phyloP scores from a whole-genome alignment of 139 green algal species.

The Coelastrella sp. region DNA sequence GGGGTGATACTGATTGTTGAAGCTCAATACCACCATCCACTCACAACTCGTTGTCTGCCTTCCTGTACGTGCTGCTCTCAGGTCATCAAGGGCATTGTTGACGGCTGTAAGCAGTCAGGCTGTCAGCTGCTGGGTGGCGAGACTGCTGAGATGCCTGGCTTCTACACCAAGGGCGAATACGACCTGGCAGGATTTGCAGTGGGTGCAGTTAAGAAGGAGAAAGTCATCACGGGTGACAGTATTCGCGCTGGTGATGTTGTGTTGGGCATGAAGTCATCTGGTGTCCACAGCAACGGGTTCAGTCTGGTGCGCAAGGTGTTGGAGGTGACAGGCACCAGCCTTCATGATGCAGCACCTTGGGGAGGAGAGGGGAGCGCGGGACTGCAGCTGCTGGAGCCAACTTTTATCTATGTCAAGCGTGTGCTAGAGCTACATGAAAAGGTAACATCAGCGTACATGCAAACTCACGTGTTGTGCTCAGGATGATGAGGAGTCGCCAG shows the following conservation, averaged over 20 bases:
- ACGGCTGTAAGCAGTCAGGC: conserved; percentile 91
- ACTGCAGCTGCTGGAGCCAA: conserved; percentile 72
- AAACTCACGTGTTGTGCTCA: too few relatives aligned
- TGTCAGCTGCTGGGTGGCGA: conserved; percentile 95
- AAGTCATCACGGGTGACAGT: conserved; percentile 73
- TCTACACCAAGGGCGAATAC: conserved; percentile 98
- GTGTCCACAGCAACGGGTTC: conserved; percentile 98
- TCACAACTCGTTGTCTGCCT: neutral
- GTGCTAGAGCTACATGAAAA: conserved; percentile 62
- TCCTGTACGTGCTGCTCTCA: conserved; percentile 44
- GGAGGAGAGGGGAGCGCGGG: conserved; percentile 65
- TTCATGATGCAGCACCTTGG: conserved; percentile 80
- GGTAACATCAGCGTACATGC: too few relatives aligned
- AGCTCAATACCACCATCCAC: too few relatives aligned
- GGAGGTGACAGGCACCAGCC: conserved; percentile 68
- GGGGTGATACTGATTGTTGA: too few relatives aligned
- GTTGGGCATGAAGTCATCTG: conserved; percentile 85
- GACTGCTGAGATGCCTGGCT: conserved; percentile 99
- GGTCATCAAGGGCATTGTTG: conserved; percentile 97
- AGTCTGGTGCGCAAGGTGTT: conserved; percentile 91
- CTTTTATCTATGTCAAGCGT: conserved; percentile 74
- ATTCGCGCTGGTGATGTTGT: conserved; percentile 90
- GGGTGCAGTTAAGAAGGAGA: conserved; percentile 93
- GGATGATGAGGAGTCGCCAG: too few relatives aligned
- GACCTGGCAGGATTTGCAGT: conserved; percentile 98